phyloP scores from a whole-genome alignment of 2,329 filamentous ascomycete genomes.

The Fusarium penzigii region DNA sequence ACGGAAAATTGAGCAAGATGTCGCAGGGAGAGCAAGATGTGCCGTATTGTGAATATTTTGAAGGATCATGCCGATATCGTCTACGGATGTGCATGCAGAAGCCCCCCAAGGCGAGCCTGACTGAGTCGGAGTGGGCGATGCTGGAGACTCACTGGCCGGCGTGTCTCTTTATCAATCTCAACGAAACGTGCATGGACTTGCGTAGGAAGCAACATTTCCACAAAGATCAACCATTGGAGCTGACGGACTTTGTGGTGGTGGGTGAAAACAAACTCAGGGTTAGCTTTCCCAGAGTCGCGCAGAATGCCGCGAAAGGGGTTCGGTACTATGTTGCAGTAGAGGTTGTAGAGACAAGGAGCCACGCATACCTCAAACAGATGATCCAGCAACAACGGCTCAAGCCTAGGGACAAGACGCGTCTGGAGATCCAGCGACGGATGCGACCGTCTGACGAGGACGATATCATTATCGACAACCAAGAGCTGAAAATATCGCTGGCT shows the following conservation, averaged over 20 bases:
- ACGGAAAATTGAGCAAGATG: slow-evolving; percentile 38
- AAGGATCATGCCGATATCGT: slow-evolving; percentile 64
- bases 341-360: slow-evolving; percentile 57
- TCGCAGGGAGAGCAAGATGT: slow-evolving; percentile 26
- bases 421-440: slow-evolving; percentile 56
- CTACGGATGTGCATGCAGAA: slow-evolving; percentile 60
- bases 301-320: slow-evolving; percentile 23
- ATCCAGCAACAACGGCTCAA: slow-evolving; percentile 40
- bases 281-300: slow-evolving; percentile 35
- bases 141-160: slow-evolving; percentile 71
- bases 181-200: slow-evolving; percentile 56
- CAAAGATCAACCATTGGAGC: slow-evolving; percentile 74
- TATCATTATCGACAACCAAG: slow-evolving; percentile 57
- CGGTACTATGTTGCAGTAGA: slow-evolving; percentile 70
- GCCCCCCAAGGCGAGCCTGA: slow-evolving; percentile 19
- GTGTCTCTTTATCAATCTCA: slow-evolving; percentile 68
- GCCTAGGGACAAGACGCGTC: slow-evolving; percentile 50
- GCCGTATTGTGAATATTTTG: slow-evolving; percentile 42
- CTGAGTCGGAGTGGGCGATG: slow-evolving; percentile 61
- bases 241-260: slow-evolving; percentile 59
- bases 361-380: slow-evolving; percentile 44
- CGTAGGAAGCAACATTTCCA: slow-evolving; percentile 72
- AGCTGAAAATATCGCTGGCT: slow-evolving; percentile 59
- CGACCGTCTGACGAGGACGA: slow-evolving; percentile 53
- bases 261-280: slow-evolving; percentile 66